Evolutionary conservation across 257 asterid genomes (phyloP).

Genomic region (Nicotiana attenuata): DNA sequence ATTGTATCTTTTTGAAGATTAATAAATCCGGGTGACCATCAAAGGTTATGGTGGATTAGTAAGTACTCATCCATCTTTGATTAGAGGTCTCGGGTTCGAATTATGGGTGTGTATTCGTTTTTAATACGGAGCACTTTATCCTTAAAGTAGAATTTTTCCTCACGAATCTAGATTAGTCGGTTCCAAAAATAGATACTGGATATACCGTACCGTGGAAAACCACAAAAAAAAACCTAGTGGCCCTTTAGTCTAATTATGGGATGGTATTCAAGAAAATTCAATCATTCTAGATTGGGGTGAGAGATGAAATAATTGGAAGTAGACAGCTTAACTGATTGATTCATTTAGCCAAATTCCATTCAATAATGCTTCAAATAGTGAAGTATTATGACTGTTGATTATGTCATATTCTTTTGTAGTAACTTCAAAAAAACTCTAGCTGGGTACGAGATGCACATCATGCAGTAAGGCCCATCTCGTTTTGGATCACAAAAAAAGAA

Average conservation of each 20-base stretch:
- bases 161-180: too few relatives aligned
- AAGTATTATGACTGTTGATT: not conserved
- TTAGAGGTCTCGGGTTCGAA: rapidly evolving
- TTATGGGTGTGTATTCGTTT: rapidly evolving
- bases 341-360: slow-evolving; percentile 1
- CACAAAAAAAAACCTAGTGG: not conserved
- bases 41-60: too few relatives aligned
- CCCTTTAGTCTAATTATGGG: not conserved
- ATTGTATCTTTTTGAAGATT: not conserved
- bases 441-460: not conserved
- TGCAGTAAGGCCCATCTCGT: not conserved
- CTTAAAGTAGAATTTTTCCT: too few relatives aligned
- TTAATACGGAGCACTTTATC: too few relatives aligned
- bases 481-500: not conserved
- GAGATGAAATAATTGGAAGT: not conserved
- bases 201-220: rapidly evolving
- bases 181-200: too few relatives aligned
- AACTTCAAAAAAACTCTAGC: not conserved
- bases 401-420: slow-evolving; percentile 9
- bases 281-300: not conserved
- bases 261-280: not conserved
- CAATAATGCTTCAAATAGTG: not conserved
- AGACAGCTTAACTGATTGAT: slow-evolving; percentile 2
- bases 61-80: too few relatives aligned
- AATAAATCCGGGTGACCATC: not conserved